Base-by-base conservation (phyloP, 2,329 filamentous ascomycete species). In the Aspergillus quadricinctus region DNA sequence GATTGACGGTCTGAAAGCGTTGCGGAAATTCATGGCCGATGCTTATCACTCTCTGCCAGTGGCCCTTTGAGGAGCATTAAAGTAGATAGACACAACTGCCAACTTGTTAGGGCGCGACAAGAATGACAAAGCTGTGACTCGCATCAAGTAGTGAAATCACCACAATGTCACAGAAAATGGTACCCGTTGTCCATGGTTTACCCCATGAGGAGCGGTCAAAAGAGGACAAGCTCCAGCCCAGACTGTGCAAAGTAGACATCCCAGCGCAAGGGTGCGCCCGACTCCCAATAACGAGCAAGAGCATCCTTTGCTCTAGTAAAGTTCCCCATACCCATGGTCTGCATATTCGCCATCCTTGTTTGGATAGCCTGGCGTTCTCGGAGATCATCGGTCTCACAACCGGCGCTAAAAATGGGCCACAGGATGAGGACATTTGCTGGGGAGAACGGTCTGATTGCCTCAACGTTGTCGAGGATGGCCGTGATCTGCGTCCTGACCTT, bases 1-100 rank as follows among this genome's bases (percentile, higher is more conserved):
- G 54, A 77, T 81, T 61, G 80, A 86, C 60, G 89, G 83, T 0
- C 67, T 94, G 64, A 78, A 81, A 62, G 77, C 77, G 59, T 66
- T 80, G 59, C 75, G 75, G 48, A 66, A 75, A 53, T 85, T 83
- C 61, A 75, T 85, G 71, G 75, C 76, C 60, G 81, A 80, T 63
- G 77, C 78, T 54, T 78, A 78, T 62, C 80, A 82, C 58, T 77
- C 79, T 61, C 65, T 84, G 8, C 69, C 62, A 3, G 54, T 59
- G 48, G 46, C 49, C 23, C 6, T 28, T 48, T 61, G 4, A 31
- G 29, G 14, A 37, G 31, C 1, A 7, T 5, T 37, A 7, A 37
- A 17, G 14, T 3, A 37, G 14, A 37, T 17, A 37, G 31, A 17
- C 14, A 2, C 14, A 35, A 35, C 31, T 35, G 31, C 29, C 31